Conservation (phyloP, 495 filamentous ascomycete species). For the Ascodesmis nigricans region DNA sequence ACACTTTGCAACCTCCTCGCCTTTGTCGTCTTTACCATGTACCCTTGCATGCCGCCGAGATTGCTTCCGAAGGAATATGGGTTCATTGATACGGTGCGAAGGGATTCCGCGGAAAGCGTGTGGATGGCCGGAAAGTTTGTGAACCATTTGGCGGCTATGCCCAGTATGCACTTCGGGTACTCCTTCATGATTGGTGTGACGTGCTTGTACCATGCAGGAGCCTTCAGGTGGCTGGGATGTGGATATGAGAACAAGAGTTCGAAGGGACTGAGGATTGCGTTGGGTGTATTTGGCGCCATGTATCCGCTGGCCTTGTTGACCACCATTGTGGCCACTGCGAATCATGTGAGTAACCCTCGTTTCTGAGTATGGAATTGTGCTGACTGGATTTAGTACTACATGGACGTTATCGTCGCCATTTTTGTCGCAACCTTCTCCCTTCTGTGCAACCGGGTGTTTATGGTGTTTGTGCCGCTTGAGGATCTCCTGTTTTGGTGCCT, state of each 20-base stretch:
- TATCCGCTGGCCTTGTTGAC: constrained; percentile 44
- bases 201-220: constrained; percentile 27
- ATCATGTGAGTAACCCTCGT: constrained; percentile 31
- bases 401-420: constrained; percentile 48
- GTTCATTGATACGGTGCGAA: constrained; percentile 41
- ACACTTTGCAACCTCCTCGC: constrained; percentile 41
- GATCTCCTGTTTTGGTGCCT: constrained; percentile 43
- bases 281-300: constrained; percentile 33
- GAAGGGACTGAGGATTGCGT: constrained; percentile 25
- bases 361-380: neutral
- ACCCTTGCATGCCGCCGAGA: constrained; percentile 43
- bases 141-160: constrained; percentile 49
- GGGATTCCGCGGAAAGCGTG: constrained; percentile 35
- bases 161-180: constrained; percentile 57
- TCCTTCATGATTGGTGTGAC: constrained; percentile 53
- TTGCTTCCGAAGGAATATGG: constrained; percentile 37
- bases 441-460: constrained; percentile 33
- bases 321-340: constrained; percentile 50
- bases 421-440: constrained; percentile 36
- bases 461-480: constrained; percentile 39
- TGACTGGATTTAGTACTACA: constrained; percentile 24
- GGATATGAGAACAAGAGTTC: constrained; percentile 12
- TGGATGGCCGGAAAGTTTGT: constrained; percentile 38
- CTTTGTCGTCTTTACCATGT: constrained; percentile 38
- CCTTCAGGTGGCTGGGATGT: constrained; percentile 6